Percentiles rank a stretch among this genome's conserved stretches.
Conservation (phyloP, 1,284 basidiomycete genomes). For the Melampsora occidentalis region DNA sequence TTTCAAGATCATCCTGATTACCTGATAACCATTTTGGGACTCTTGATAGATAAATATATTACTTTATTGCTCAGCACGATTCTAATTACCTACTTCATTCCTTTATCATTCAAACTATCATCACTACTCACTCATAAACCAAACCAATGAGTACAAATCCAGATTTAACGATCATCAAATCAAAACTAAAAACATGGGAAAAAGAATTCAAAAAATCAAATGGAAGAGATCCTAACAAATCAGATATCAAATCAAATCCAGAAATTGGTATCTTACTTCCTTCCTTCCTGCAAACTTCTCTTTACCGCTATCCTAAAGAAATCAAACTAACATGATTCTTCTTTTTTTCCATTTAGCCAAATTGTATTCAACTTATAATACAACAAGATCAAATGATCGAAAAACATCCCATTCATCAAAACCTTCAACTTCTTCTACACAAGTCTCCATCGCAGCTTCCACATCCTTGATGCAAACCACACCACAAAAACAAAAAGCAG, state of each 20-base stretch:
- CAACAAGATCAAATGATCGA: constrained; percentile 9
- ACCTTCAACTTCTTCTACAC: constrained; percentile 11
- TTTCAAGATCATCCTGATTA: no score
- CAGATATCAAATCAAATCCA: constrained; percentile 42
- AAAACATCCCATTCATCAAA: not conserved
- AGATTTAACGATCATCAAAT: constrained; percentile 13
- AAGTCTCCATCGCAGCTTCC: not conserved
- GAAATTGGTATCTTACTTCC: constrained; percentile 19
- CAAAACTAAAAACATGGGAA: constrained; percentile 42
- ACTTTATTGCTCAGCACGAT: no score
- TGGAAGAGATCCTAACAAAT: constrained; percentile 23
- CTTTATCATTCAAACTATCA: no score
- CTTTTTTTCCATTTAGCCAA: constrained; percentile 13
- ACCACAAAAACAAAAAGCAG: constrained; percentile 25
- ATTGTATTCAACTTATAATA: constrained; percentile 35
- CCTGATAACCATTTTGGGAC: no score
- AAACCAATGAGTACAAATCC: not conserved
- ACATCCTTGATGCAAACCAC: not conserved
- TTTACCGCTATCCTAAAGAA: not conserved
- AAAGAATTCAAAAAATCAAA: constrained; percentile 34
- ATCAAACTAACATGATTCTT: not conserved
- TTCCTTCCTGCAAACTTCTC: not conserved
- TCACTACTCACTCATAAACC: not conserved
- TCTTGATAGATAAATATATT: no score
- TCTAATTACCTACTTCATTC: no score